Evolutionary conservation across 164 flowering plant species (phyloP).

Genomic region (Berberis thunbergii): DNA sequence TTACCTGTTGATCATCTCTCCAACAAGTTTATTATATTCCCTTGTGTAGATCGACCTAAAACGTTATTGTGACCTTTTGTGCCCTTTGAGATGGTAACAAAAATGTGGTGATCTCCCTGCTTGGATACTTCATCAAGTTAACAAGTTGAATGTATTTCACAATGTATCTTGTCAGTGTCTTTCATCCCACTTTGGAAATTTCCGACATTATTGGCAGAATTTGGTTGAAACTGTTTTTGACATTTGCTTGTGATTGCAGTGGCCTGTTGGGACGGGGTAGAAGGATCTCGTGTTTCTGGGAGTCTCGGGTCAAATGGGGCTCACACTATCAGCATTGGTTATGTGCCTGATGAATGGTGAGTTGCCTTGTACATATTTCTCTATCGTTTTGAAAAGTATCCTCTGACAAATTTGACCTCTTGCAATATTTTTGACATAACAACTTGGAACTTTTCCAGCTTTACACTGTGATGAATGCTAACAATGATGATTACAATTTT

Average conservation of each 20-base stretch:
- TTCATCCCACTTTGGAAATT: not conserved
- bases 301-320: conserved; percentile 7
- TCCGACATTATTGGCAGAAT: not conserved
- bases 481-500: not conserved
- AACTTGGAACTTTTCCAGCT: not conserved
- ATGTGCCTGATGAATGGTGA: conserved; percentile 84
- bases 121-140: not conserved
- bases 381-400: not conserved
- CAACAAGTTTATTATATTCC: no score
- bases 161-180: not conserved
- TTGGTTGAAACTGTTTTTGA: not conserved
- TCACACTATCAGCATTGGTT: conserved; percentile 45
- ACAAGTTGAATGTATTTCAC: not conserved
- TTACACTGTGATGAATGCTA: not conserved
- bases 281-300: not conserved
- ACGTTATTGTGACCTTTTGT: no score
- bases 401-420: not conserved
- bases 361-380: conserved; percentile 7
- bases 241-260: not conserved
- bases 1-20: no score
- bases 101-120: no score
- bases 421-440: not conserved
- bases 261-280: conserved; percentile 57
- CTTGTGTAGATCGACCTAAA: no score
- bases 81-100: no score